A percentile compares a stretch with the other conserved stretches of the same genome.
phyloP scores from a whole-genome alignment of 176 grass and related monocot species.

The Guadua angustifolia region DNA sequence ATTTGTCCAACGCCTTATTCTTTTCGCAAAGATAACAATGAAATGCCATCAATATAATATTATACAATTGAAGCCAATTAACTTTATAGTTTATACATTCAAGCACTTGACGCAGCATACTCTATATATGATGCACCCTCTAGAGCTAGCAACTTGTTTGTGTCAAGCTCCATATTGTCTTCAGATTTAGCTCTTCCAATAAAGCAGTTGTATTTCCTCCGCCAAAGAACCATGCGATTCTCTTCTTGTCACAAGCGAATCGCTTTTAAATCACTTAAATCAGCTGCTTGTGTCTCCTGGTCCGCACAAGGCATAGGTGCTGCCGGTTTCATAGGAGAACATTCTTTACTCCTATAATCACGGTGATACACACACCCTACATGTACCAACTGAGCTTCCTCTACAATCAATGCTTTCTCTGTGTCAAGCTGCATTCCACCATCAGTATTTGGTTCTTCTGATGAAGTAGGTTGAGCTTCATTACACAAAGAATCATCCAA shows the following conservation, averaged over 20 bases:
- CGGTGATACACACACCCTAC: neutral
- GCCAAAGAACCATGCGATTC: slow-evolving; percentile 17
- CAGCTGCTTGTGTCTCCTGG: neutral
- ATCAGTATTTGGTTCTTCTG: slow-evolving; percentile 36
- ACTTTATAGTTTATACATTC: neutral
- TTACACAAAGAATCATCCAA: slow-evolving; percentile 20
- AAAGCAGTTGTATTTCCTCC: slow-evolving; percentile 14
- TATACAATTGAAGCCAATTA: slow-evolving; percentile 25
- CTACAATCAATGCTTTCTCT: slow-evolving; percentile 9
- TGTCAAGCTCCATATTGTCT: slow-evolving; percentile 52
- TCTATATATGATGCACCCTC: slow-evolving; percentile 17
- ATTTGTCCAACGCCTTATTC: slow-evolving; percentile 26
- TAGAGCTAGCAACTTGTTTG: slow-evolving; percentile 37
- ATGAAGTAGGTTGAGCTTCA: slow-evolving; percentile 26
- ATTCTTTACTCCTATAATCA: slow-evolving; percentile 36
- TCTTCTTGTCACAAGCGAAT: neutral
- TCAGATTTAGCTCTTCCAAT: slow-evolving; percentile 24
- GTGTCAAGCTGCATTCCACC: slow-evolving; percentile 27
- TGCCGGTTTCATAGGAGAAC: too few relatives aligned
- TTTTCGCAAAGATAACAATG: slow-evolving; percentile 49
- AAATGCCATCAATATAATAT: slow-evolving; percentile 35
- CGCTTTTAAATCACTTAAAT: slow-evolving; percentile 26
- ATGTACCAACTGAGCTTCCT: slow-evolving; percentile 16
- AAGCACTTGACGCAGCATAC: slow-evolving; percentile 41
- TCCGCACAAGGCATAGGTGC: neutral